These are phyloP conservation scores for Lunularia cruciata DNA, from an alignment of 225 moss, liverwort and hornwort species.

Conservation along the genomic window DNA sequence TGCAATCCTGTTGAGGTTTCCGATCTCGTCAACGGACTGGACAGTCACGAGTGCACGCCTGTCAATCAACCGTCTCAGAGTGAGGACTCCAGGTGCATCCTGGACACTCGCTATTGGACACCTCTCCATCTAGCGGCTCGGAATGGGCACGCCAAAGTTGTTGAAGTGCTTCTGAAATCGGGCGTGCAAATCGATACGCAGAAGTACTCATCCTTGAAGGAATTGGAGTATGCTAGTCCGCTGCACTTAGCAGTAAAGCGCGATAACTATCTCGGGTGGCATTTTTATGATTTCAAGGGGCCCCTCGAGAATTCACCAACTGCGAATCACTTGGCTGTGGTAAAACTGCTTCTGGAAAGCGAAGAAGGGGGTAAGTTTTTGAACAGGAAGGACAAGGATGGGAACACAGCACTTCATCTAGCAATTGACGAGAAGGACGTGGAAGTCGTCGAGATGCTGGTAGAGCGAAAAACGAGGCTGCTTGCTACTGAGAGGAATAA, in stretches of 20 bases:
- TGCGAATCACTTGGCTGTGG: neutral
- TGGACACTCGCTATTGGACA: too few relatives aligned
- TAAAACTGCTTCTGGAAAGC: neutral
- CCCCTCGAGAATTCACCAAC: neutral
- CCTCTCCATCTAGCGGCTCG: constrained; percentile 3
- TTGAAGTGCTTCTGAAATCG: neutral
- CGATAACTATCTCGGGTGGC: too few relatives aligned
- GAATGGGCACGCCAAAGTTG: neutral
- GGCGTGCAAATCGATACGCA: neutral
- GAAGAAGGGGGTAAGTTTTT: neutral
- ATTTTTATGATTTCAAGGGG: too few relatives aligned
- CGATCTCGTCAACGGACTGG: neutral
- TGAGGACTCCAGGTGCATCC: too few relatives aligned
- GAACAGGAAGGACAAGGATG: neutral
- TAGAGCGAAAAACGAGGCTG: neutral
- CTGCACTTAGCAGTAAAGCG: constrained; percentile 9
- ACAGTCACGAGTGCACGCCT: too few relatives aligned
- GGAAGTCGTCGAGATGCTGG: neutral
- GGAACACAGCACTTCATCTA: constrained; percentile 9
- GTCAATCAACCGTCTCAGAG: too few relatives aligned
- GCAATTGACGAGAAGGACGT: constrained; percentile 9
- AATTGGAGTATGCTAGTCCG: neutral
- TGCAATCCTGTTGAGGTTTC: neutral
- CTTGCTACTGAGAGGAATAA: neutral
- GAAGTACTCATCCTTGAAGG: too few relatives aligned